Base-by-base conservation (phyloP, 345 rosid species). In the Ceriops decandra region DNA sequence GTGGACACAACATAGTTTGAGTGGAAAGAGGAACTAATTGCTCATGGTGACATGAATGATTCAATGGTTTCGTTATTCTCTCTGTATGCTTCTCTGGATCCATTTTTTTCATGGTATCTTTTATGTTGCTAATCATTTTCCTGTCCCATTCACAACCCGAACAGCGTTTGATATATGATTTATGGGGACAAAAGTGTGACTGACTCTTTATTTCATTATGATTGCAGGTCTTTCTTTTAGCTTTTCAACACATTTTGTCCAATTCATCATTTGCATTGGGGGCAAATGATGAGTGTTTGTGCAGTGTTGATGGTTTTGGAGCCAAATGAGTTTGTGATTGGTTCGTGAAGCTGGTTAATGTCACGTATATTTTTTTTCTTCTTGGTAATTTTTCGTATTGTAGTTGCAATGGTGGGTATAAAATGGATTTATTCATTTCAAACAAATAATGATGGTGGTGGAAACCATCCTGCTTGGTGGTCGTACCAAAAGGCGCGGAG, bases 191-290 rank as follows among this genome's bases (percentile, higher is more conserved):
- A 42, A 38, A 42, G 49, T 11, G 5, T 6, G 49, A 30, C 63
- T 60, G 15, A 56, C 57, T 15, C 59, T 22, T 21, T 52, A 28
- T 42, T 71, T 60, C 30, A 17, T 17, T 70, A 67, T 59, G 36
- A 19, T 68, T 64, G 71, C 81, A 79, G 85, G 83, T 79, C 33
- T 57, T 49, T 53, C 74, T 58, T 32, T 49, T 47, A 42, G 49
- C 49, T 42, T 52, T 71, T 33, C 59, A 58, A 49, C 32, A 17
- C 53, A 47, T 60, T 57, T 49, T 65, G 46, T 46, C 19, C 46
- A 56, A 78, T 56, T 56, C 64, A 66, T 76, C 72, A 66, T 74
- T 72, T 79, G 83, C 75, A 38, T 3, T 7, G 73, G 75, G 60
- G 63, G 85, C 77, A 57, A 74, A 74, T 38, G 62, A 60, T 66